Percentiles rank a stretch among this genome's conserved stretches.
phyloP scores from a whole-genome alignment of 139 green algal species.

The Coelastrella sp. region DNA sequence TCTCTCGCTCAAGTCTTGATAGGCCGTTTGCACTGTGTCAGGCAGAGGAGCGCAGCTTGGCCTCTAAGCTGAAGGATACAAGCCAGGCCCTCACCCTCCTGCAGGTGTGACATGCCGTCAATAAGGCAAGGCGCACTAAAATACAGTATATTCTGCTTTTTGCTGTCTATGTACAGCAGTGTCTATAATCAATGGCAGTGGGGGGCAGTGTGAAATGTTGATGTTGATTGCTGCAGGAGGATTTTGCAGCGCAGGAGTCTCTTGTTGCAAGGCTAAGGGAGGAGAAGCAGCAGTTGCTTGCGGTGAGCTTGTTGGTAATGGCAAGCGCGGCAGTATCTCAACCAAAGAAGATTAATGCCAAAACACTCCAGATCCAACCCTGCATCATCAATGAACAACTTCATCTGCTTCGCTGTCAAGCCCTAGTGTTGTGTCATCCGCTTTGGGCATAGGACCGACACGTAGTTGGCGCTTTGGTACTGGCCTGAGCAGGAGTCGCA shows the following conservation, averaged over 20 bases:
- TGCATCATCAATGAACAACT: too few species aligned
- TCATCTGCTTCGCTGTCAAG: too few species aligned
- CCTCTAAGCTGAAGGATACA: not conserved
- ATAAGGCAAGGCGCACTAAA: not conserved
- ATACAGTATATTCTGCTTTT: not conserved
- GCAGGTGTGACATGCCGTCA: not conserved
- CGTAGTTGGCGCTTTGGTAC: too few species aligned
- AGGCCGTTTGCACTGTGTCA: conserved; percentile 15
- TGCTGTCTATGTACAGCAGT: not conserved
- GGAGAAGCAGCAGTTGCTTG: conserved; percentile 5
- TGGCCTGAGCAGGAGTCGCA: too few species aligned
- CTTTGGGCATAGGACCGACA: too few species aligned
- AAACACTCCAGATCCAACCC: too few species aligned
- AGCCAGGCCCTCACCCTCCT: not conserved
- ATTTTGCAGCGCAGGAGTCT: not conserved
- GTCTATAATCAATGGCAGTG: not conserved
- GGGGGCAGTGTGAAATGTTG: not conserved
- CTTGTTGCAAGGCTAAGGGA: conserved; percentile 1
- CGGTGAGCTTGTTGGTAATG: not conserved
- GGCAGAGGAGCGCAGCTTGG: conserved; percentile 21
- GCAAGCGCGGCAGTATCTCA: not conserved
- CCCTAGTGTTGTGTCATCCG: not conserved
- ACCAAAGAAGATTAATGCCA: too few species aligned
- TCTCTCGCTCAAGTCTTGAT: not conserved
- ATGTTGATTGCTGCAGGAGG: not conserved